phyloP scores from a whole-genome alignment of 1,139 yeast genomes.

The Suzukiozyma palmioleophila region DNA sequence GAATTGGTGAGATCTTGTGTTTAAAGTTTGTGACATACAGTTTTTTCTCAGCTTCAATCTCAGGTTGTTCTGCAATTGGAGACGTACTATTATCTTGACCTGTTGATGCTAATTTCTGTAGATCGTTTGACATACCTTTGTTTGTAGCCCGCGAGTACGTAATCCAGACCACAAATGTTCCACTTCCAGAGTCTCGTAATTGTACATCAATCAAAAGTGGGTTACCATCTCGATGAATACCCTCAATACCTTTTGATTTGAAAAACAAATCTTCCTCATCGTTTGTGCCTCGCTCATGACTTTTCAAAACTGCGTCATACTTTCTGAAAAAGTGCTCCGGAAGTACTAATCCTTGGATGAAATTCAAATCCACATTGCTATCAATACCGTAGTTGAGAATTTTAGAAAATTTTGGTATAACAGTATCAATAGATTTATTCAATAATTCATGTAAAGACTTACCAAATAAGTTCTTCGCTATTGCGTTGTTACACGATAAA shows the following conservation, averaged over 20 bases:
- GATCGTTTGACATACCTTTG: conserved; percentile 19
- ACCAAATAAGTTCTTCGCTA: conserved; percentile 77
- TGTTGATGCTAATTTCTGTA: conserved; percentile 20
- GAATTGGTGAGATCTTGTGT: conserved; percentile 3
- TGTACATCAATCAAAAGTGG: conserved; percentile 69
- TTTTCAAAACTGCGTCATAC: conserved; percentile 29
- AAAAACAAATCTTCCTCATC: conserved; percentile 46
- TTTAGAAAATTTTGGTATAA: conserved; percentile 63
- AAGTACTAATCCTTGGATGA: conserved; percentile 56
- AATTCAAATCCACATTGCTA: conserved; percentile 29
- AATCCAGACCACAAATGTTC: conserved; percentile 74
- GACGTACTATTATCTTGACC: no score
- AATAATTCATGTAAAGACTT: conserved; percentile 43
- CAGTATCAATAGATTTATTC: conserved; percentile 46
- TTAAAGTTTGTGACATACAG: not conserved
- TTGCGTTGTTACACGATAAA: conserved; percentile 71
- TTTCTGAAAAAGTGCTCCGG: conserved; percentile 89
- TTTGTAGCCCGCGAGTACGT: conserved; percentile 61
- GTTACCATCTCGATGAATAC: conserved; percentile 67
- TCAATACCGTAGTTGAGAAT: conserved; percentile 50
- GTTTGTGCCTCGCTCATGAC: conserved; percentile 10
- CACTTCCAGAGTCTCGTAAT: conserved; percentile 61
- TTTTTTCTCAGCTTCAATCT: not conserved
- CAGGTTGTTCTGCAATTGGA: conserved; percentile 13
- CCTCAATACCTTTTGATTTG: conserved; percentile 62